Evolutionary conservation across 1,284 basidiomycete genomes (phyloP).

Genomic region (Heterobasidion occidentale): DNA sequence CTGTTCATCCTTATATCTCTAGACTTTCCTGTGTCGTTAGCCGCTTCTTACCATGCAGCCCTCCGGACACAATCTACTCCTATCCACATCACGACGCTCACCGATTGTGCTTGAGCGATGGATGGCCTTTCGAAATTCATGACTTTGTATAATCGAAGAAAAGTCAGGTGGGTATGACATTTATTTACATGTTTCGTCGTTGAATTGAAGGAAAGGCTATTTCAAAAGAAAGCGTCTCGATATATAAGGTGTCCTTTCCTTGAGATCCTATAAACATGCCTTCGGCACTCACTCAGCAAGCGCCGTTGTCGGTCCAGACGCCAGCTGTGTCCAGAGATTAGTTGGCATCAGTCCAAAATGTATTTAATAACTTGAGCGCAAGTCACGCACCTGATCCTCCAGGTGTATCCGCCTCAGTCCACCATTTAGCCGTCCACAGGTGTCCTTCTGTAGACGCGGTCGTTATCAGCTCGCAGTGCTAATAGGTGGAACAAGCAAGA

Average conservation of each 20-base stretch:
- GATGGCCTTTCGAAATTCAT: neutral
- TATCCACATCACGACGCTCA: neutral
- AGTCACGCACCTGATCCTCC: constrained; percentile 33
- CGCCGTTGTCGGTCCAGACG: constrained; percentile 51
- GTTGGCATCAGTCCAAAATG: neutral
- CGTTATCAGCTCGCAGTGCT: constrained; percentile 4
- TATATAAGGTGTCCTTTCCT: too few species aligned
- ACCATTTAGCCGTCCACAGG: constrained; percentile 60
- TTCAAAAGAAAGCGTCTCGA: too few species aligned
- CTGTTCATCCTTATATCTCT: constrained; percentile 80
- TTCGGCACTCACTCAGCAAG: constrained; percentile 26
- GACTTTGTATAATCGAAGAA: too few species aligned
- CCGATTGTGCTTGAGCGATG: neutral
- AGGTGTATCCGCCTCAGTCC: constrained; percentile 49
- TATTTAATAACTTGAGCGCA: neutral
- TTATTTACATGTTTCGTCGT: too few species aligned
- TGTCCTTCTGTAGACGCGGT: constrained; percentile 29
- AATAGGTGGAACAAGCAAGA: neutral
- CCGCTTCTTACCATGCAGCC: too few species aligned
- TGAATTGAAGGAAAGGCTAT: too few species aligned
- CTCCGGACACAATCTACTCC: too few species aligned
- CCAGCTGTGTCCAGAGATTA: constrained; percentile 25
- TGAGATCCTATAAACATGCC: too few species aligned
- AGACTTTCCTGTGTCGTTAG: constrained; percentile 4
- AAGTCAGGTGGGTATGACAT: too few species aligned